Conservation (phyloP, 768 basidiomycete species). For the Lactarius deliciosus region DNA sequence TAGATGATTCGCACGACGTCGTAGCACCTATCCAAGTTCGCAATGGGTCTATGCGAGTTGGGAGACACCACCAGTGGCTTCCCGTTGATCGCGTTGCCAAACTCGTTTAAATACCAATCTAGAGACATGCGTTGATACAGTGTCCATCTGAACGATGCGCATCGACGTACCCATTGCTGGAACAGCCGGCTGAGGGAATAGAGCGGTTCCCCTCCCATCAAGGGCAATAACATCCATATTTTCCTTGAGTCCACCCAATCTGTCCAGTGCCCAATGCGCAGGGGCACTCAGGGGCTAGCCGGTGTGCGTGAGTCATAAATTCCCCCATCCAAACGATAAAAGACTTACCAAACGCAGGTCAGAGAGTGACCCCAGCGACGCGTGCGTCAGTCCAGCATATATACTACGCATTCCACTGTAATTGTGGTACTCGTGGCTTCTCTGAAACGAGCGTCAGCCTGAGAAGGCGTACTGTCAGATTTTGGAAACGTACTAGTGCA, state of each 20-base stretch:
- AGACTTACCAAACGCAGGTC: conserved; percentile 5
- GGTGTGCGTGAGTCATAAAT: neutral
- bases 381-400: conserved; percentile 14
- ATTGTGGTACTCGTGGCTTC: conserved; percentile 23
- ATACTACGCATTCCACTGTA: conserved; percentile 41
- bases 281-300: conserved; percentile 15
- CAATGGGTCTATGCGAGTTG: neutral
- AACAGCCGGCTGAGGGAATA: conserved; percentile 18
- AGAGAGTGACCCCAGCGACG: conserved; percentile 11
- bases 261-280: conserved; percentile 7
- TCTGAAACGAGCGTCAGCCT: conserved; percentile 13
- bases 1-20: conserved; percentile 4
- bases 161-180: conserved; percentile 14
- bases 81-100: conserved; percentile 6
- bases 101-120: conserved; percentile 19
- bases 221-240: conserved; percentile 10
- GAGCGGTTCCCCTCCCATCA: neutral
- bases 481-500: conserved; percentile 13
- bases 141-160: no score
- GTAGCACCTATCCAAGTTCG: conserved; percentile 21
- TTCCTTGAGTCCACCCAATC: conserved; percentile 12
- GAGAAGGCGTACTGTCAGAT: neutral
- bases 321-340: neutral
- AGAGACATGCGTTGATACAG: neutral
- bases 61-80: conserved; percentile 9